phyloP scores from a whole-genome alignment of 2,329 filamentous ascomycete genomes.

The Metarhizium humberi region DNA sequence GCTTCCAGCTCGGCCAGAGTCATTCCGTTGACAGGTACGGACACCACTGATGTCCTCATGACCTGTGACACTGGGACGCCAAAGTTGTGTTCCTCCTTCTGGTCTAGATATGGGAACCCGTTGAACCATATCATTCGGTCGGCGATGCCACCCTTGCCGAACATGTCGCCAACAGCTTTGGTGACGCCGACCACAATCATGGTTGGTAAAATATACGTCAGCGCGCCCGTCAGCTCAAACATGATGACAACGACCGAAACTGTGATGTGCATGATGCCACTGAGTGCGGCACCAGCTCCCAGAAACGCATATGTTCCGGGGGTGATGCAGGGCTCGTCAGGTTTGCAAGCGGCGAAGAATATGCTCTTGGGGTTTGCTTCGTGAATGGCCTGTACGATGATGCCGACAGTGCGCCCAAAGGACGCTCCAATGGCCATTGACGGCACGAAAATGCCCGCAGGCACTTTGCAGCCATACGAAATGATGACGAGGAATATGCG shows the following conservation, averaged over 20 bases:
- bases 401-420: constrained; percentile 89
- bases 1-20: constrained; percentile 68
- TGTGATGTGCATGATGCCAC: constrained; percentile 97
- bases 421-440: constrained; percentile 96
- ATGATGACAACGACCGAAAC: constrained; percentile 97
- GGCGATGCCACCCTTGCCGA: constrained; percentile 93
- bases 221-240: constrained; percentile 95
- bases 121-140: constrained; percentile 99
- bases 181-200: constrained; percentile 99
- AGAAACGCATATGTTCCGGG: constrained; percentile 95
- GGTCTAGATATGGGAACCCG: constrained; percentile 92
- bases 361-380: constrained; percentile 71
- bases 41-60: constrained; percentile 71
- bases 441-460: constrained; percentile 94
- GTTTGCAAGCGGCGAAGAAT: constrained; percentile 83
- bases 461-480: constrained; percentile 96
- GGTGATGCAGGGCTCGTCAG: constrained; percentile 91
- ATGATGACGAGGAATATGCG: constrained; percentile 83
- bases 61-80: constrained; percentile 85
- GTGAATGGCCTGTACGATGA: constrained; percentile 82
- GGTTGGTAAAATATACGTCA: constrained; percentile 93
- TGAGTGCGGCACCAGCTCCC: constrained; percentile 81
- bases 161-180: constrained; percentile 82
- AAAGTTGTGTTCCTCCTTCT: constrained; percentile 95
- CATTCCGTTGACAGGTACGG: constrained; percentile 65